phyloP scores from a whole-genome alignment of 345 rosid species.

The Populus nigra region DNA sequence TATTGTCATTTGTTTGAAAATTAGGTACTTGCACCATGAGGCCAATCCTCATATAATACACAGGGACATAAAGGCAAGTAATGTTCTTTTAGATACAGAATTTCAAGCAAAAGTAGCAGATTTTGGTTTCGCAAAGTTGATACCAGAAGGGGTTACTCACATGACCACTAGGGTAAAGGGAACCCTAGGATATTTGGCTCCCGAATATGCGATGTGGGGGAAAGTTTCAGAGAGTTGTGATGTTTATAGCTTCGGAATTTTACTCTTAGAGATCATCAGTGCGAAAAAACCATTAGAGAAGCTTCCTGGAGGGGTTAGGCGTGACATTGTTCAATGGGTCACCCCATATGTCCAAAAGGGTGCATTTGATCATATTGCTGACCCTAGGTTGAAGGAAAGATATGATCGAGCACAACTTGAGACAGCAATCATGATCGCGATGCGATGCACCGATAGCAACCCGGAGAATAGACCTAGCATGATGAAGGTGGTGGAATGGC shows the following conservation, averaged over 20 bases:
- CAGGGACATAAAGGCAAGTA: slow-evolving; percentile 67
- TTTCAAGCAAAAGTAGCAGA: slow-evolving; percentile 66
- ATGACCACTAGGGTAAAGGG: slow-evolving; percentile 69
- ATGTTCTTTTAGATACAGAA: slow-evolving; percentile 52
- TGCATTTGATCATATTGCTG: slow-evolving; percentile 47
- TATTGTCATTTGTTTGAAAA: background rate
- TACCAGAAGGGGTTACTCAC: slow-evolving; percentile 62
- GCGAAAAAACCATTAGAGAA: slow-evolving; percentile 58
- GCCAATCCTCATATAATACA: slow-evolving; percentile 69
- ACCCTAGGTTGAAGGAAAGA: slow-evolving; percentile 47
- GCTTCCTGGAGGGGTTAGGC: slow-evolving; percentile 48
- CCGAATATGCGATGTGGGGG: slow-evolving; percentile 86
- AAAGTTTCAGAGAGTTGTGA: slow-evolving; percentile 65
- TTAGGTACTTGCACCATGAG: slow-evolving; percentile 65
- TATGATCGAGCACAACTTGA: slow-evolving; percentile 40
- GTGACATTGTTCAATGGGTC: slow-evolving; percentile 61
- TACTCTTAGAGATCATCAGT: slow-evolving; percentile 56
- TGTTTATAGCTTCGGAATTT: slow-evolving; percentile 64
- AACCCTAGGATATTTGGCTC: slow-evolving; percentile 65
- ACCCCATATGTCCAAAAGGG: slow-evolving; percentile 52
- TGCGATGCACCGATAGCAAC: slow-evolving; percentile 46
- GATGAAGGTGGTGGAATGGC: slow-evolving; percentile 56
- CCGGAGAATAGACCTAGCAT: slow-evolving; percentile 55
- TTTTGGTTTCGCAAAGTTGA: slow-evolving; percentile 68
- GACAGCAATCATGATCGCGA: slow-evolving; percentile 34